Evolutionary conservation across 768 basidiomycete species (phyloP).

Genomic region (Hemileccinum rubropunctum): DNA sequence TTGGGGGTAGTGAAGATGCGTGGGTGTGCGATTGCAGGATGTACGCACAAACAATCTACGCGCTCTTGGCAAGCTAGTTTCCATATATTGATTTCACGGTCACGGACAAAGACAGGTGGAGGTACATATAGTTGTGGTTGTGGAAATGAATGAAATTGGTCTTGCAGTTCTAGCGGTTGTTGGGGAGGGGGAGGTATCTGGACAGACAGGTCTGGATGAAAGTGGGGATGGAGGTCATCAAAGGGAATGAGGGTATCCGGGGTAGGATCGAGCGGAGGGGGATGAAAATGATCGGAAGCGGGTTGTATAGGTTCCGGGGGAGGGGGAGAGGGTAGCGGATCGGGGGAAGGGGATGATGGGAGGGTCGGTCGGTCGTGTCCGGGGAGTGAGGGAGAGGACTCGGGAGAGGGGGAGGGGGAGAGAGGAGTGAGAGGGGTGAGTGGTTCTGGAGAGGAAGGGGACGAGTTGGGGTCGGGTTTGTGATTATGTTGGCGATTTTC

Average conservation of each 20-base stretch:
- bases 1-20: not conserved
- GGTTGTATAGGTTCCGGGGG: not conserved
- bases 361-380: slow-evolving; percentile 23
- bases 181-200: slow-evolving; percentile 19
- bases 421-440: slow-evolving; percentile 14
- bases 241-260: slow-evolving; percentile 30
- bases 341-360: slow-evolving; percentile 5
- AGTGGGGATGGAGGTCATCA: slow-evolving; percentile 18
- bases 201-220: slow-evolving; percentile 18
- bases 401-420: slow-evolving; percentile 22
- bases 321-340: not conserved
- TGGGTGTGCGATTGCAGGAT: no score
- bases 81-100: slow-evolving; percentile 36
- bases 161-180: slow-evolving; percentile 22
- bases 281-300: slow-evolving; percentile 1
- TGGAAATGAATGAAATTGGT: slow-evolving; percentile 24
- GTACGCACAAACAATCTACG: slow-evolving; percentile 32
- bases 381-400: slow-evolving; percentile 21
- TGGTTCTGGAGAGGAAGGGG: not conserved
- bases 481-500: no score
- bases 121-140: slow-evolving; percentile 28
- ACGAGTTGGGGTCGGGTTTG: no score
- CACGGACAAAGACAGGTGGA: slow-evolving; percentile 29
- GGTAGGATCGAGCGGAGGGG: slow-evolving; percentile 18
- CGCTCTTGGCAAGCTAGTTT: slow-evolving; percentile 35